phyloP scores from a whole-genome alignment of 441 rosid genomes.

The Manihot esculenta region DNA sequence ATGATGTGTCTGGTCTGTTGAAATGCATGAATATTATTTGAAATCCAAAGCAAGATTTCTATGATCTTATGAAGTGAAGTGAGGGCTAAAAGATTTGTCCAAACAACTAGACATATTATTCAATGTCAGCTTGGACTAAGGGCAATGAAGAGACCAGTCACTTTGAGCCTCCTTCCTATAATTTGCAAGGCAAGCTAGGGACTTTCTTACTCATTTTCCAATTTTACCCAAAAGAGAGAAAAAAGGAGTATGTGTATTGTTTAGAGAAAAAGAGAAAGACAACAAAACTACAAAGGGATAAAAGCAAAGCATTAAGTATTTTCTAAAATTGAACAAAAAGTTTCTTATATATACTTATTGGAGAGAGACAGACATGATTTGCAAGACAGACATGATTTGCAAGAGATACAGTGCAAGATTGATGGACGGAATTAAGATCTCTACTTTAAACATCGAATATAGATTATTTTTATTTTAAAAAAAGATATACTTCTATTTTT shows the following conservation, averaged over 20 bases:
- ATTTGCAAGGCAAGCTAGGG: not conserved
- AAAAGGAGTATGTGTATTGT: not conserved
- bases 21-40: not conserved
- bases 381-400: not conserved
- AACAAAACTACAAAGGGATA: constrained; percentile 12
- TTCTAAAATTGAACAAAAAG: constrained; percentile 32
- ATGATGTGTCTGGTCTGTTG: too few relatives aligned
- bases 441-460: too few relatives aligned
- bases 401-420: not conserved
- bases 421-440: too few relatives aligned
- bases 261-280: not conserved
- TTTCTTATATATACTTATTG: not conserved
- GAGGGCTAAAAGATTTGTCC: not conserved
- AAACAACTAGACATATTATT: not conserved
- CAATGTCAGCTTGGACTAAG: not conserved
- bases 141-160: not conserved
- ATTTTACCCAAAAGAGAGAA: not conserved
- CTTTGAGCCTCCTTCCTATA: not conserved
- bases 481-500: too few relatives aligned
- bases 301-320: not conserved
- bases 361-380: not conserved
- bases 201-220: not conserved
- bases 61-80: too few relatives aligned
- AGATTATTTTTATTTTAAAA: too few relatives aligned
- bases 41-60: not conserved